Percentiles rank a stretch among this genome's conserved stretches.
phyloP scores from a whole-genome alignment of 2,329 filamentous ascomycete genomes.

The Pestalotiopsis sp. region DNA sequence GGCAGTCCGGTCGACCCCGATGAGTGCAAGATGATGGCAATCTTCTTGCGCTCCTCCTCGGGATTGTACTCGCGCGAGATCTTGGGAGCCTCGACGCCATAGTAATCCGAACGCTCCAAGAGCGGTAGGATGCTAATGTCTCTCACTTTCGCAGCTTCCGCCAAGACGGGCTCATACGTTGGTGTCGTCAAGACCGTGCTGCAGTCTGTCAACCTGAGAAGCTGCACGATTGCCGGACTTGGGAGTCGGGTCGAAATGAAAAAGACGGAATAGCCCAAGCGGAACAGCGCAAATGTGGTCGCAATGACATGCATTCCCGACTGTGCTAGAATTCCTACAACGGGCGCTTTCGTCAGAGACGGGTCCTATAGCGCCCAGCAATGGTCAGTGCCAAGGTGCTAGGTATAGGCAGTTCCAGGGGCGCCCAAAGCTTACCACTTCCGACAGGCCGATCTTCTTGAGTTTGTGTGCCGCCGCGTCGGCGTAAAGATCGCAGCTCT shows the following conservation, averaged over 20 bases:
- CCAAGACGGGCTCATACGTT: not conserved
- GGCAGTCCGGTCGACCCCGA: not conserved
- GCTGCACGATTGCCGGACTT: not conserved
- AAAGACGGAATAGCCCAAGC: slow-evolving; percentile 6
- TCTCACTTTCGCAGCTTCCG: not conserved
- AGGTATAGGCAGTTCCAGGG: not conserved
- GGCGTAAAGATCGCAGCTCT: slow-evolving; percentile 1
- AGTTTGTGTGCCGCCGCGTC: slow-evolving; percentile 4
- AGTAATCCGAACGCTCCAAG: slow-evolving; percentile 6
- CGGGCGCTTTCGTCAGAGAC: not conserved
- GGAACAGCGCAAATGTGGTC: slow-evolving; percentile 5
- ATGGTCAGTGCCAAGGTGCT: not conserved
- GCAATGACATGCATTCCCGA: not conserved
- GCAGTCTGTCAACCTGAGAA: not conserved
- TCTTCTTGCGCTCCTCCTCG: slow-evolving; percentile 20
- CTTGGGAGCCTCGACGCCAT: not conserved
- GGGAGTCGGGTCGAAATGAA: not conserved
- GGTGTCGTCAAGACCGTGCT: not conserved
- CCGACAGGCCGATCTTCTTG: not conserved
- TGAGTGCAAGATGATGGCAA: slow-evolving; percentile 17
- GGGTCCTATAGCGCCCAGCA: not conserved
- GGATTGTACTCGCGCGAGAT: slow-evolving; percentile 10
- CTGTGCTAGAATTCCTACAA: slow-evolving; percentile 8
- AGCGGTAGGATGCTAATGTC: not conserved
- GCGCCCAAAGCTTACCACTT: not conserved